These are phyloP conservation scores for Lichtheimia ramosa DNA, from an alignment of 371 early-diverging fungal genomes.

Conservation along the genomic window DNA sequence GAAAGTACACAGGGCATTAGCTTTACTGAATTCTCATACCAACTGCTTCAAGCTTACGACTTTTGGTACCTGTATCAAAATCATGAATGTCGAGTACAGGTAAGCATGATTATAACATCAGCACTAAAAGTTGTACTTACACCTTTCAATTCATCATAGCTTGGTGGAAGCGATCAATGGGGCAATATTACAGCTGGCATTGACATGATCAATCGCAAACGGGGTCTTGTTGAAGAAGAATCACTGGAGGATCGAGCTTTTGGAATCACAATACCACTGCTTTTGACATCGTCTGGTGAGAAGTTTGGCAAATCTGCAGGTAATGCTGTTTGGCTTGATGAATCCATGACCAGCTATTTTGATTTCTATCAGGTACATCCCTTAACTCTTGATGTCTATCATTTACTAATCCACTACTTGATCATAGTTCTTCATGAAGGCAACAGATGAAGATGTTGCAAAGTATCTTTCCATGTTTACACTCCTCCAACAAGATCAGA, in stretches of 20 bases:
- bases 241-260: constrained; percentile 51
- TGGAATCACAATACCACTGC: constrained; percentile 88
- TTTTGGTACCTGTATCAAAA: constrained; percentile 80
- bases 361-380: constrained; percentile 86
- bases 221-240: constrained; percentile 14
- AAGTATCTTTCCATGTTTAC: constrained; percentile 81
- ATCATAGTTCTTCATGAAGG: constrained; percentile 76
- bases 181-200: constrained; percentile 96
- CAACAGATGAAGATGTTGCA: constrained; percentile 80
- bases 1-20: constrained; percentile 85
- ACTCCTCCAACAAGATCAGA: constrained; percentile 60
- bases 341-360: constrained; percentile 73
- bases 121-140: not conserved
- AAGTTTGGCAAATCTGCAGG: constrained; percentile 97
- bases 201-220: constrained; percentile 79
- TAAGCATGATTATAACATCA: constrained; percentile 19
- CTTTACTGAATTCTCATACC: constrained; percentile 96
- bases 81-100: constrained; percentile 72
- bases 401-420: not conserved
- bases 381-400: no score
- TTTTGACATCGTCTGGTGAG: constrained; percentile 85
- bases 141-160: constrained; percentile 34
- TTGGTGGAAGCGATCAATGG: constrained; percentile 98
- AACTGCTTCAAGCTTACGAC: constrained; percentile 93
- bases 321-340: constrained; percentile 94